Percentiles rank a stretch among this genome's conserved stretches.
These are phyloP conservation scores for Sporisorium graminicola DNA, from an alignment of 1,284 basidiomycete genomes.

Conservation along the genomic window DNA sequence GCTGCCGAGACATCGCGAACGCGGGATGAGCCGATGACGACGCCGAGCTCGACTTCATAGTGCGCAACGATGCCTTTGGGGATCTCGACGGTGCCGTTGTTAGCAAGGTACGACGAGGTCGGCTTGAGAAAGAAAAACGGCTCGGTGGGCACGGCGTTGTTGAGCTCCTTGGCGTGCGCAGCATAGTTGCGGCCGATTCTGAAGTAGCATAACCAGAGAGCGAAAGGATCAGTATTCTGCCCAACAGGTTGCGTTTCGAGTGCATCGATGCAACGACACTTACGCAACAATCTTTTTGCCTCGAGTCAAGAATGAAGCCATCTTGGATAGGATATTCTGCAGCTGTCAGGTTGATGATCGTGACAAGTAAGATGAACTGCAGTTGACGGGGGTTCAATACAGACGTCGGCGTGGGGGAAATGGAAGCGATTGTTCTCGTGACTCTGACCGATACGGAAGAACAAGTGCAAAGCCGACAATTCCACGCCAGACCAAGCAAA, in stretches of 20 bases:
- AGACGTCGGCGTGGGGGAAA: conserved; percentile 10
- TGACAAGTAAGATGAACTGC: not conserved
- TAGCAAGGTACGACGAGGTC: conserved; percentile 86
- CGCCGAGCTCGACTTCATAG: conserved; percentile 96
- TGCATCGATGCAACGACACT: conserved; percentile 10
- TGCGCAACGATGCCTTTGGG: conserved; percentile 86
- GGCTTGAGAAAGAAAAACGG: conserved; percentile 99
- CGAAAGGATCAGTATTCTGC: not conserved
- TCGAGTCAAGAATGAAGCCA: conserved; percentile 43
- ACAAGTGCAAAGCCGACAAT: conserved; percentile 36
- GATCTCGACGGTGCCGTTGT: conserved; percentile 83
- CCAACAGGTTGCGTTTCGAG: not conserved
- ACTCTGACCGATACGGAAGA: not conserved
- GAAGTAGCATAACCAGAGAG: not conserved
- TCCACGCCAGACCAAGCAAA: conserved; percentile 13
- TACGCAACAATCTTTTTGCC: conserved; percentile 57
- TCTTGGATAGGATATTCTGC: conserved; percentile 4
- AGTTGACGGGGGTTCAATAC: not conserved
- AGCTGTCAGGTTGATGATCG: not conserved
- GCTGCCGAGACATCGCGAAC: conserved; percentile 83
- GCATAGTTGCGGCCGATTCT: conserved; percentile 72
- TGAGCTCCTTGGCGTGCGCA: conserved; percentile 91
- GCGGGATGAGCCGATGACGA: conserved; percentile 85
- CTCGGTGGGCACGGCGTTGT: conserved; percentile 89
- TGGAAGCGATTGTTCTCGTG: not conserved